Conservation (phyloP, 805 yeast species). For the Sugiyamaella qingdaonensis region DNA sequence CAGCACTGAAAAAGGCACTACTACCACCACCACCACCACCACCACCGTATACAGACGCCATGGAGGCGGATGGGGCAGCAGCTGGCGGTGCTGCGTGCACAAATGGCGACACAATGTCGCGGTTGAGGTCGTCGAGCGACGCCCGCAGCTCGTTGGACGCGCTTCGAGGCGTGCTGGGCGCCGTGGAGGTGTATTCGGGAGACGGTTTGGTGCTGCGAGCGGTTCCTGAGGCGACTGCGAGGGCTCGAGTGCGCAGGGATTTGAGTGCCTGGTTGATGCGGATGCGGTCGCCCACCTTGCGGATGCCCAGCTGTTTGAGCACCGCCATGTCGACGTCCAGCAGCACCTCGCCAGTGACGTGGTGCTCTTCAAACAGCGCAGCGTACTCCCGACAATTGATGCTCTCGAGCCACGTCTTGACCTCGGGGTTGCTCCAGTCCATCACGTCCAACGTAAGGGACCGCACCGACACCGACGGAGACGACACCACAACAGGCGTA, state of each 20-base stretch:
- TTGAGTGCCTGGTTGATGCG: slow-evolving; percentile 58
- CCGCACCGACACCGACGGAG: neutral
- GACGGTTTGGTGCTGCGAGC: neutral
- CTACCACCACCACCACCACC: too few species aligned
- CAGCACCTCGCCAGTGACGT: slow-evolving; percentile 52
- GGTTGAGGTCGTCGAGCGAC: slow-evolving; percentile 17
- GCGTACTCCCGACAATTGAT: slow-evolving; percentile 29
- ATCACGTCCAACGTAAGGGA: neutral
- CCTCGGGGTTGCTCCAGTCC: slow-evolving; percentile 27
- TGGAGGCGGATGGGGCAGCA: neutral
- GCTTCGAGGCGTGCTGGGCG: neutral
- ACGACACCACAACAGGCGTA: neutral
- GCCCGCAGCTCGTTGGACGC: slow-evolving; percentile 4
- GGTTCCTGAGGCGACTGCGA: neutral
- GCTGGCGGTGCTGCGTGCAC: slow-evolving; percentile 2
- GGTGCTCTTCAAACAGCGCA: slow-evolving; percentile 39
- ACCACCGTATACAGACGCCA: too few species aligned
- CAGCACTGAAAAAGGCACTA: too few species aligned
- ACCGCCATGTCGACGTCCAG: slow-evolving; percentile 59
- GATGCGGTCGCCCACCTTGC: slow-evolving; percentile 80
- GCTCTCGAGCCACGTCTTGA: slow-evolving; percentile 33
- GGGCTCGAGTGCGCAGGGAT: slow-evolving; percentile 34
- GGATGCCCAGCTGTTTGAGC: slow-evolving; percentile 66
- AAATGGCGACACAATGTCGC: slow-evolving; percentile 21
- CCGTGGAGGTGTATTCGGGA: neutral